These are phyloP conservation scores for Eryngium alpinum DNA, from an alignment of 140 eudicot species.

Conservation along the genomic window DNA sequence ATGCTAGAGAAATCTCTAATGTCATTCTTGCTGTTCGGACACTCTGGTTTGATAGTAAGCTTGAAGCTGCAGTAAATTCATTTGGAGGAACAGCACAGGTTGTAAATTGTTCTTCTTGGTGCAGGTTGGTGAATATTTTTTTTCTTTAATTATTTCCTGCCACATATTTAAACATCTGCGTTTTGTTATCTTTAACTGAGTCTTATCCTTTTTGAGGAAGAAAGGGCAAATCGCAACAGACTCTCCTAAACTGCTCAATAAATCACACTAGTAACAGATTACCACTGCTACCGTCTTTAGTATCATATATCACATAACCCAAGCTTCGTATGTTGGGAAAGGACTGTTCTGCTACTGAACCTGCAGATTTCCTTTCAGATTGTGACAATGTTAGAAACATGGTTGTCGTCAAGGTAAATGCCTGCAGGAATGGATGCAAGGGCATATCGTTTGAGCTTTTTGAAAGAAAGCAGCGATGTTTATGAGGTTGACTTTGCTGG, in stretches of 20 bases:
- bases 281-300: neutral
- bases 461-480: slow-evolving; percentile 67
- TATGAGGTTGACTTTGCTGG: slow-evolving; percentile 88
- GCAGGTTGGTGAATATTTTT: slow-evolving; percentile 66
- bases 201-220: too few species aligned
- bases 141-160: too few species aligned
- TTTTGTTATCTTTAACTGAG: neutral
- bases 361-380: neutral
- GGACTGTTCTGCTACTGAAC: neutral
- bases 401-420: neutral
- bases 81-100: slow-evolving; percentile 78
- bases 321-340: neutral
- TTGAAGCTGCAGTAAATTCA: slow-evolving; percentile 73
- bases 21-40: slow-evolving; percentile 94
- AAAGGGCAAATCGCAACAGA: too few species aligned
- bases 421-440: slow-evolving; percentile 93
- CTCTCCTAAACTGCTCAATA: too few species aligned
- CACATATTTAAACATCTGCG: too few species aligned
- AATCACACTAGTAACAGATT: neutral
- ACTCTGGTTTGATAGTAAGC: slow-evolving; percentile 78
- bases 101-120: slow-evolving; percentile 93
- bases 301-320: neutral
- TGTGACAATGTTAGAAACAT: neutral
- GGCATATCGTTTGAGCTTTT: slow-evolving; percentile 71
- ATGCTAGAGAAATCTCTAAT: slow-evolving; percentile 81